Base-by-base conservation (phyloP, 441 rosid species). In the Gossypium gossypioides region DNA sequence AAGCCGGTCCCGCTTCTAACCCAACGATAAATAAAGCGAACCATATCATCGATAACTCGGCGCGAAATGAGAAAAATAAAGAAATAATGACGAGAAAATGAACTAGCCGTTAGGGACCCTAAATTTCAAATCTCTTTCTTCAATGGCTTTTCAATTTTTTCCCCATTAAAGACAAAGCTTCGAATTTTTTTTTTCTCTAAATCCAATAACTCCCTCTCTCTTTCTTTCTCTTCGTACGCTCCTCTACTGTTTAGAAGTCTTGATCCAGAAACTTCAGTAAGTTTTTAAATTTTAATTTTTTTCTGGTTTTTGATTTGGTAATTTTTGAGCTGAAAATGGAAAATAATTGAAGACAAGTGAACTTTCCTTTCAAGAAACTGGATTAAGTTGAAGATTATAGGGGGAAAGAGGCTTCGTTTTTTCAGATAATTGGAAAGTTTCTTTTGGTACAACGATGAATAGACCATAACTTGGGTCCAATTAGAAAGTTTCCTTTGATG, bases 81-180 rank as follows among this genome's bases (percentile, higher is more conserved):
- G 37, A 32, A 32, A 32, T 32, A 6, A n/a, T 50, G 65, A 16
- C 15, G 66, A 71, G 74, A 72, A 68, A 64, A 25, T 56, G 42
- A 84, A 84, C 77, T 86, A 86, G 87, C 89, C 89, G 89, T 86
- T 83, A 62, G 42, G 25, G 72, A 12, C 54, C 65, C 37, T 57
- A 13, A 46, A 76, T 74, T 86, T 82, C 80, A 85, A 85, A 76
- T 51, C 59, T 59, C 60, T 62, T 57, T 62, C 52, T 51, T 44
- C 70, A 76, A 51, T 42, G 60, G 48, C 69, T 72, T 75, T 75
- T 73, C 18, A 46, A 6, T 18, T 52, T 52, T 50, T 64, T 21
- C 22, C 65, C 75, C 77, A 70, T 76, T 63, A 71, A 55, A 79
- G 72, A 73, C 77, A 63, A 44, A 69, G 15, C 70, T 66, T 12